These are phyloP conservation scores for Austroboletus festivus DNA, from an alignment of 768 basidiomycete species.

Conservation along the genomic window DNA sequence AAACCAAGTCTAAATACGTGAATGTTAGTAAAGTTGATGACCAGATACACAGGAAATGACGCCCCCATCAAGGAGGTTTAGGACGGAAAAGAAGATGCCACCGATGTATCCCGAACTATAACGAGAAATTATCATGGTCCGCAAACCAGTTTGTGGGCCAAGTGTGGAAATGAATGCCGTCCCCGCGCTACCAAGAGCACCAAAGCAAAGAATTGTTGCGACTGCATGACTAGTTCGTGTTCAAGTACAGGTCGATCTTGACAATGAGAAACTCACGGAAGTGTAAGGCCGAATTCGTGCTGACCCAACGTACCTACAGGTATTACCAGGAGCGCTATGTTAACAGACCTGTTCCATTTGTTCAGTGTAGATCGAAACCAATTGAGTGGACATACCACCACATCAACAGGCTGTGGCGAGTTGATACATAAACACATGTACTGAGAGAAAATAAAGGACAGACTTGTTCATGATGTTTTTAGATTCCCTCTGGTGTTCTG, in stretches of 20 bases:
- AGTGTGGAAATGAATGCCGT: constrained; percentile 53
- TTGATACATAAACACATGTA: too few relatives aligned
- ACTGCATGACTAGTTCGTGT: constrained; percentile 37
- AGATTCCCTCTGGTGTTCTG: constrained; percentile 44
- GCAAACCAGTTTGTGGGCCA: constrained; percentile 50
- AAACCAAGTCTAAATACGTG: constrained; percentile 41
- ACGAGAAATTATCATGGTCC: constrained; percentile 52
- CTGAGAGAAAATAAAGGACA: constrained; percentile 9
- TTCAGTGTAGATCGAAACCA: not conserved
- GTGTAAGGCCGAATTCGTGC: constrained; percentile 46
- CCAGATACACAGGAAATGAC: not conserved
- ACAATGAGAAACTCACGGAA: constrained; percentile 34
- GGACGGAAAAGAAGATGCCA: constrained; percentile 45
- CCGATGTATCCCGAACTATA: constrained; percentile 50
- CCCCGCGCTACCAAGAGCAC: constrained; percentile 38
- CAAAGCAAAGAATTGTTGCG: constrained; percentile 45
- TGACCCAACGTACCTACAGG: constrained; percentile 52
- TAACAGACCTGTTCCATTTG: constrained; percentile 39
- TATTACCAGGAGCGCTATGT: constrained; percentile 44
- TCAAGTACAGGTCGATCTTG: not conserved
- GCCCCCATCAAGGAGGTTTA: constrained; percentile 52
- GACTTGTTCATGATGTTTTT: constrained; percentile 47
- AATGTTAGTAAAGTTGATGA: not conserved
- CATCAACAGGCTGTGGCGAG: constrained; percentile 37
- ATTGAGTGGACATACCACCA: constrained; percentile 35